These are phyloP conservation scores for Colletotrichum salicis DNA, from an alignment of 2,329 filamentous ascomycete genomes.

Conservation along the genomic window DNA sequence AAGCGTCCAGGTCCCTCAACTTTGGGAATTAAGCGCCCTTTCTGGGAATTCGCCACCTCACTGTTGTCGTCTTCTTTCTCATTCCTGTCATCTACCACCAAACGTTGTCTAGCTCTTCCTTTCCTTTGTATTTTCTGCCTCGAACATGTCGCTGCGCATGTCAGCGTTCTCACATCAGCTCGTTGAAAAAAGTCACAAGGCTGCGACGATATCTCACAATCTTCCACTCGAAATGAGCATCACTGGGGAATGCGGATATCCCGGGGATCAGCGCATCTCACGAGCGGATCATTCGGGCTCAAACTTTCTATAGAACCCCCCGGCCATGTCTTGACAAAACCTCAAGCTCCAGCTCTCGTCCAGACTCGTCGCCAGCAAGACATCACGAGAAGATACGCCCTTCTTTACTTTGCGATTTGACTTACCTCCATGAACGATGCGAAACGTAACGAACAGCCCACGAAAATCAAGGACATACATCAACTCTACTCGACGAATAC, in stretches of 20 bases:
- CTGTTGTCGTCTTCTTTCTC: too few relatives aligned
- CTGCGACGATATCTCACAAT: background rate
- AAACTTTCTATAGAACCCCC: background rate
- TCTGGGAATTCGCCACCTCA: too few relatives aligned
- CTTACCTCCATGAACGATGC: too few relatives aligned
- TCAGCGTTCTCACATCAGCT: background rate
- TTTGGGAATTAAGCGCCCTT: constrained; percentile 3
- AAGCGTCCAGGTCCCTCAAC: background rate
- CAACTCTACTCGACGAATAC: too few relatives aligned
- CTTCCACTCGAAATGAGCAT: background rate
- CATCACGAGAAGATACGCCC: too few relatives aligned
- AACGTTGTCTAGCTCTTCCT: background rate
- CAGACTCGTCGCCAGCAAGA: too few relatives aligned
- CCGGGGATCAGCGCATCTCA: background rate
- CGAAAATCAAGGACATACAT: too few relatives aligned
- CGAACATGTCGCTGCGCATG: too few relatives aligned
- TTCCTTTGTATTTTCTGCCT: background rate
- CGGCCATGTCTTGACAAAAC: too few relatives aligned
- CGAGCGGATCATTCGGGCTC: background rate
- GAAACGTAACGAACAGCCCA: too few relatives aligned
- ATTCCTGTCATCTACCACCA: background rate
- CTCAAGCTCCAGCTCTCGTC: too few relatives aligned
- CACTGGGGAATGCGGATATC: background rate
- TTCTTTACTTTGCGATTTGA: too few relatives aligned
- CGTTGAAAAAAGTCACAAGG: background rate